Percentiles rank a stretch among this genome's conserved stretches.
Evolutionary conservation across 129 eudicot species (phyloP).

Genomic region (Flaveria bidentis): DNA sequence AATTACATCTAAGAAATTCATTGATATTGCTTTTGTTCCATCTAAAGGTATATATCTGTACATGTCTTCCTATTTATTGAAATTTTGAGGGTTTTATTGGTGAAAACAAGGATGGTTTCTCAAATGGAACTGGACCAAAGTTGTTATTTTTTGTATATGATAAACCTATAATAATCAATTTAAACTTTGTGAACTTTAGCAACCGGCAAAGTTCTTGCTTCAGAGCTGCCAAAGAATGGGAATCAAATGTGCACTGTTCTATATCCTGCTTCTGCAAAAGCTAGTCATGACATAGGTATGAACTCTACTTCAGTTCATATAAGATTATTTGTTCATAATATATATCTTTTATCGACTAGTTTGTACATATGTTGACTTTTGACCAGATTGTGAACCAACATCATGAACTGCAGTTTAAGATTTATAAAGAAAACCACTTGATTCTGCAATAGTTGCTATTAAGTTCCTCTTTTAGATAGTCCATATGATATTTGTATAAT

Average conservation of each 20-base stretch:
- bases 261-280: conserved; percentile 94
- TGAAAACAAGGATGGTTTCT: background rate
- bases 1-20: conserved; percentile 41
- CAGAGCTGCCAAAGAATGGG: conserved; percentile 72
- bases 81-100: background rate
- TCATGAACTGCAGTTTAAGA: background rate
- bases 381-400: conserved; percentile 15
- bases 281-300: conserved; percentile 80
- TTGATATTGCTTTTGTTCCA: conserved; percentile 75
- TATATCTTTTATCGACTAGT: background rate
- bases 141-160: background rate
- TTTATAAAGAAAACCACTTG: conserved; percentile 6
- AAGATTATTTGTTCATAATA: background rate
- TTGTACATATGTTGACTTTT: background rate
- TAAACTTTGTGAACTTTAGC: conserved; percentile 45
- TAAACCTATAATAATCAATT: conserved; percentile 10
- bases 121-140: background rate
- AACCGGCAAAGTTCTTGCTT: conserved; percentile 82
- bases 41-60: conserved; percentile 66
- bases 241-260: conserved; percentile 55
- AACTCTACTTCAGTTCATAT: conserved; percentile 2
- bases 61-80: conserved; percentile 22
- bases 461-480: background rate
- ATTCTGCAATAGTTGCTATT: background rate
- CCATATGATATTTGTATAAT: background rate